Evolutionary conservation across 805 yeast genomes (phyloP).

Genomic region (Metschnikowia peoriensis): DNA sequence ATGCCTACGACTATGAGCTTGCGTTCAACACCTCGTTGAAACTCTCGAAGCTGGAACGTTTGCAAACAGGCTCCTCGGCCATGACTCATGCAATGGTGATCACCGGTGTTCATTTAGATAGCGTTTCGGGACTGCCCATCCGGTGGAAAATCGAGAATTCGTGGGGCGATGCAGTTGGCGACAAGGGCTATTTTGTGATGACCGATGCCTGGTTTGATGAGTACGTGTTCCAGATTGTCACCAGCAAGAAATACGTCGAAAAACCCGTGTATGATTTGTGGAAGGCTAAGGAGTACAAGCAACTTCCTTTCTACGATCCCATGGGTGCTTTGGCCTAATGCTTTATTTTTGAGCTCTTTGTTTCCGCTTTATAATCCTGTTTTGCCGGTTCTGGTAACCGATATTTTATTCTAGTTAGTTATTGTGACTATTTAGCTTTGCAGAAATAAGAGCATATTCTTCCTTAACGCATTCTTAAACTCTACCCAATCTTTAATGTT

Average conservation of each 20-base stretch:
- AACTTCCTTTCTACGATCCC: conserved; percentile 42
- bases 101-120: conserved; percentile 76
- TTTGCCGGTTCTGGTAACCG: background rate
- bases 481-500: conserved; percentile 7
- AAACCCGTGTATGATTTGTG: conserved; percentile 35
- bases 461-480: background rate
- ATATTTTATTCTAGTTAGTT: background rate
- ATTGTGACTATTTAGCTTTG: background rate
- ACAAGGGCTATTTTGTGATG: conserved; percentile 43
- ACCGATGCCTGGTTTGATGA: conserved; percentile 45
- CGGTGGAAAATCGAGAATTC: conserved; percentile 47
- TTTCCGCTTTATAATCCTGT: no score
- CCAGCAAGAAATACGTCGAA: conserved; percentile 36
- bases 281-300: conserved; percentile 31
- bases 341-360: background rate
- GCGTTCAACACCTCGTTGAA: conserved; percentile 51
- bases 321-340: conserved; percentile 42
- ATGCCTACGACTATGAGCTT: conserved; percentile 64
- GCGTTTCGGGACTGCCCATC: conserved; percentile 34
- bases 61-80: conserved; percentile 64
- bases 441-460: conserved; percentile 1
- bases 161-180: conserved; percentile 43
- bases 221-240: conserved; percentile 42
- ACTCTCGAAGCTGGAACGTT: conserved; percentile 64
- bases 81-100: conserved; percentile 93